Evolutionary conservation across 1,284 basidiomycete species (phyloP).

Genomic region (Moniliophthora roreri): DNA sequence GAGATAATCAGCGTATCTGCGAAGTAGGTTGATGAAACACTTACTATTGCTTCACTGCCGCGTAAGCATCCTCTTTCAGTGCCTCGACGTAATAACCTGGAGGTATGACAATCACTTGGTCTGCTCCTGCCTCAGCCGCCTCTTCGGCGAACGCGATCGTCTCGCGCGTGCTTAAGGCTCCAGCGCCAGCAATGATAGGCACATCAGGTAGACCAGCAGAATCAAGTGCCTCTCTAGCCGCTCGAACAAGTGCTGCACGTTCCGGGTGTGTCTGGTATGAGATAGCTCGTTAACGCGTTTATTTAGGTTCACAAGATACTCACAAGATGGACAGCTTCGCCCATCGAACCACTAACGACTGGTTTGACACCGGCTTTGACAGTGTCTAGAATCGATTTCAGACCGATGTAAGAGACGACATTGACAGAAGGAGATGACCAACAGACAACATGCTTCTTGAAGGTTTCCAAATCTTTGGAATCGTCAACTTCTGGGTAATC

Average conservation of each 20-base stretch:
- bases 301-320: background rate
- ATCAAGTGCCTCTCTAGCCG: constrained; percentile 13
- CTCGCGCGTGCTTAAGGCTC: constrained; percentile 9
- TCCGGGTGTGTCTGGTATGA: constrained; percentile 8
- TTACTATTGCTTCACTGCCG: constrained; percentile 11
- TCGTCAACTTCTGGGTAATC: background rate
- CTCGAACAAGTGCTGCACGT: constrained; percentile 11
- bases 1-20: background rate
- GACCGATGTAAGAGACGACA: no score
- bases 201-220: constrained; percentile 7
- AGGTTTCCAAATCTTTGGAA: constrained; percentile 7
- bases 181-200: constrained; percentile 12
- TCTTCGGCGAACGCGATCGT: constrained; percentile 12
- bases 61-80: constrained; percentile 5
- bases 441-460: constrained; percentile 13
- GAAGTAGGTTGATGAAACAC: background rate
- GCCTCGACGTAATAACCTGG: constrained; percentile 12
- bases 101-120: constrained; percentile 15
- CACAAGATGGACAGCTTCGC: constrained; percentile 14
- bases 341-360: constrained; percentile 13
- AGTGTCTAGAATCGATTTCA: constrained; percentile 2
- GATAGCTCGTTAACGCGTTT: background rate
- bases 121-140: constrained; percentile 15
- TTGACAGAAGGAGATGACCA: no score
- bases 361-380: constrained; percentile 11